phyloP scores from a whole-genome alignment of 345 rosid genomes.

The Eucalyptus melliodora region DNA sequence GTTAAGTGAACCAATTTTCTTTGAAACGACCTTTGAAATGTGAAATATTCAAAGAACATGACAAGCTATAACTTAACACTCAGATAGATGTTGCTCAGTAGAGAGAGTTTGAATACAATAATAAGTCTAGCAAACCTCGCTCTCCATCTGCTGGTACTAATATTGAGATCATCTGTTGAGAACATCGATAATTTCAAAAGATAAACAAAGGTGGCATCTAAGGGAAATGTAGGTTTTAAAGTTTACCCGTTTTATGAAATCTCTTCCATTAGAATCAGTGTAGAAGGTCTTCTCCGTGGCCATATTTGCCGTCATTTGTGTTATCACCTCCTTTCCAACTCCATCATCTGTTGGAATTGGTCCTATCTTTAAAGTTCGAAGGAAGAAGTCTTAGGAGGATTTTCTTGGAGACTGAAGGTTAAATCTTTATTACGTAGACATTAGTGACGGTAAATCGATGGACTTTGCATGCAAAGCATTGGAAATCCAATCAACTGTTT shows the following conservation, averaged over 20 bases:
- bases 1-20: not conserved
- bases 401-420: not conserved
- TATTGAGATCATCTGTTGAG: not conserved
- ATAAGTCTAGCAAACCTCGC: not conserved
- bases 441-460: not conserved
- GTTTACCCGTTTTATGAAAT: conserved; percentile 80
- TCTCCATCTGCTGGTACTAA: not conserved
- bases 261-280: conserved; percentile 85
- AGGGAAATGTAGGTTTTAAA: not conserved
- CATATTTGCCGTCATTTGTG: conserved; percentile 67
- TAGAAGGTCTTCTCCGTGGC: conserved; percentile 48
- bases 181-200: not conserved
- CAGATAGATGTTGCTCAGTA: not conserved
- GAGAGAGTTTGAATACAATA: not conserved
- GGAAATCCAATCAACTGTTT: not conserved
- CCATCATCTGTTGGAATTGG: conserved; percentile 44
- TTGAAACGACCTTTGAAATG: not conserved
- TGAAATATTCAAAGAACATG: not conserved
- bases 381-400: not conserved
- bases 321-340: conserved; percentile 70
- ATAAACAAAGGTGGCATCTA: not conserved
- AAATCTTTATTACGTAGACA: not conserved
- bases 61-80: not conserved
- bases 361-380: conserved; percentile 42
- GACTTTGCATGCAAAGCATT: not conserved